A percentile compares a stretch with the other conserved stretches of the same genome.
Conservation (phyloP, 495 filamentous ascomycete genomes). For the Cercophora sp. region DNA sequence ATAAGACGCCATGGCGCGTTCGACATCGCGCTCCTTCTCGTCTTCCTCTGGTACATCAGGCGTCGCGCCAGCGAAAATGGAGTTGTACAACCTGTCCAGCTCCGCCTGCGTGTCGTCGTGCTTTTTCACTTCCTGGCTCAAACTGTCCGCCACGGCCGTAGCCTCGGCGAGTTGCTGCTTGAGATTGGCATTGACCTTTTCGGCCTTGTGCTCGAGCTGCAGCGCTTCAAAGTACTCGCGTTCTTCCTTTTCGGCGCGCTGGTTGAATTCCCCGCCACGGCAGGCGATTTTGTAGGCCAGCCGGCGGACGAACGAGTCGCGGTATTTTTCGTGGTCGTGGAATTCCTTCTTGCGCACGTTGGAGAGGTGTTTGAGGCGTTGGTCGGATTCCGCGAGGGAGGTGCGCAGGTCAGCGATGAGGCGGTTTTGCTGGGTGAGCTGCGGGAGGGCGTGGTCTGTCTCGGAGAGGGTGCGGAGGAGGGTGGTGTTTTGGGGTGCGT, state of each 20-base stretch:
- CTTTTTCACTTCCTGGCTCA: slow-evolving; percentile 21
- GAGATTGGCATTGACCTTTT: slow-evolving; percentile 32
- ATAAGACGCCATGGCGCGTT: slow-evolving; percentile 18
- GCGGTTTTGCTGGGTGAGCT: slow-evolving; percentile 34
- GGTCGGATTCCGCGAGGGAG: slow-evolving; percentile 24
- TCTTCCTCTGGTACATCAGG: slow-evolving; percentile 48
- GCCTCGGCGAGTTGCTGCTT: slow-evolving; percentile 25
- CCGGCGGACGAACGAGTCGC: slow-evolving; percentile 42
- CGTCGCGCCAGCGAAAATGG: slow-evolving; percentile 44
- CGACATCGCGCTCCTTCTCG: slow-evolving; percentile 26
- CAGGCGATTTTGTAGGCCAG: slow-evolving; percentile 43
- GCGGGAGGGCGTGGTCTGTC: slow-evolving; percentile 39
- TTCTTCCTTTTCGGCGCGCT: slow-evolving; percentile 45
- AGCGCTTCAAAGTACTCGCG: slow-evolving; percentile 44
- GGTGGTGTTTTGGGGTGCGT: background rate
- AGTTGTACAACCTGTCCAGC: slow-evolving; percentile 36
- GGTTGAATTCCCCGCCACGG: slow-evolving; percentile 37
- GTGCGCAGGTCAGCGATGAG: slow-evolving; percentile 37
- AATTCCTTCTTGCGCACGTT: slow-evolving; percentile 35
- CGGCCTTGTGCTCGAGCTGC: slow-evolving; percentile 34
- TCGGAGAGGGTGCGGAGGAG: slow-evolving; percentile 35
- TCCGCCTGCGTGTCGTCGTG: slow-evolving; percentile 34
- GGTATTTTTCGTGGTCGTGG: slow-evolving; percentile 45
- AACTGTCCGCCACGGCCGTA: slow-evolving; percentile 16
- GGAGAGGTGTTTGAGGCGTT: slow-evolving; percentile 22